Evolutionary conservation across 2,329 filamentous ascomycete genomes (phyloP), one percentile per base, ranked within the genome.

Genomic region (Ophiocordyceps robertsii): DNA sequence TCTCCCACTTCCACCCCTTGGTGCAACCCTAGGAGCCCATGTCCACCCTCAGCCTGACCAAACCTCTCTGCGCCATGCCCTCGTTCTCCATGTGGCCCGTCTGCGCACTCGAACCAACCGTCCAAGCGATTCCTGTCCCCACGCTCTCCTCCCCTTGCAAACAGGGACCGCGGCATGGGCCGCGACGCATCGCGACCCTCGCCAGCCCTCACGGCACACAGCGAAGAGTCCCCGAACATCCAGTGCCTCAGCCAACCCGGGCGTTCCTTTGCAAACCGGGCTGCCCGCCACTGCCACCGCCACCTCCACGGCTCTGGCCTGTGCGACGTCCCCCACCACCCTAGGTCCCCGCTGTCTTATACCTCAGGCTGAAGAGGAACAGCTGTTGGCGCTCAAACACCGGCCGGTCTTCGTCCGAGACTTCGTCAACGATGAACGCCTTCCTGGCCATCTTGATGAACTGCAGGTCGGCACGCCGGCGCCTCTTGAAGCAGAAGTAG

Each of bases 401-500:
- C 2, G 69, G 64, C 27, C 70, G 64, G 48, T 80, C 76, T 45
- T 79, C 72, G 52, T 84, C 80, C 37, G 66, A 63, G 32, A 84
- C 59, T 53, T 82, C 77, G 31, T 70, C 68, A 16, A 85, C 71
- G 13, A 64, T 52, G 54, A 88, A 88, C 31, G 67, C 61, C 62
- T 82, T 86, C 56, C 69, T 77, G 14, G 80, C 79, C 56, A 73
- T 73, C 59, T 82, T 84, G 56, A 88, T 70, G 55, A 87, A 87
- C 45, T 82, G 75, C 66, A 81, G 70, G 56, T 88, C 83, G 36
- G 83, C 92, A 46, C 86, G 75, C 56, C 92, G 77, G 51, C 92
- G 73, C 66, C 87, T 90, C 70, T 95, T 96, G 71, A 93, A 95
- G 67, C 90, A 95, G 64, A 98, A 96, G 61, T 78, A 82, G 38